A percentile compares a stretch with the other conserved stretches of the same genome.
Conservation (phyloP, 2,329 filamentous ascomycete genomes). For the Trichoderma lentiforme region DNA sequence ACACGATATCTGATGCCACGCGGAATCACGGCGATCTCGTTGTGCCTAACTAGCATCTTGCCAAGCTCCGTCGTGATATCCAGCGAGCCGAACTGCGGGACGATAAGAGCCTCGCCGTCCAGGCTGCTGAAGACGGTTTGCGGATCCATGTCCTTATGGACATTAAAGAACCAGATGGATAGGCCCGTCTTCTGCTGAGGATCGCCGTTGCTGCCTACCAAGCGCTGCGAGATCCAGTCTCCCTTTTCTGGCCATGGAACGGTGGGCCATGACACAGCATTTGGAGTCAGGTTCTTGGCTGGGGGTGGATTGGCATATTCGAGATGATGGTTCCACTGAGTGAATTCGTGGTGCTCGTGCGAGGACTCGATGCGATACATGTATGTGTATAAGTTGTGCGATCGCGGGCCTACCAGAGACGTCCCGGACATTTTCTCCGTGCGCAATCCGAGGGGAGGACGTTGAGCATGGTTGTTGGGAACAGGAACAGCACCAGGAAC, state of each 20-base stretch:
- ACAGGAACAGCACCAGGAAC: neutral
- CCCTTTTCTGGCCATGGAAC: neutral
- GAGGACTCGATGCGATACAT: neutral
- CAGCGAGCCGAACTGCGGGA: neutral
- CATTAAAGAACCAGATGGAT: neutral
- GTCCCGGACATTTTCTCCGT: neutral
- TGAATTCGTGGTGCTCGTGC: neutral
- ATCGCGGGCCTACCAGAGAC: neutral
- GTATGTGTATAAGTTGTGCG: neutral
- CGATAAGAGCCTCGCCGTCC: neutral
- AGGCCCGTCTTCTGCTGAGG: neutral
- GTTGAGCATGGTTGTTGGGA: neutral
- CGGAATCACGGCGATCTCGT: neutral
- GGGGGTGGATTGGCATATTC: neutral
- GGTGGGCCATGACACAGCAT: neutral
- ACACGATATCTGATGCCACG: neutral
- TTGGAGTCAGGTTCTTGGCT: neutral
- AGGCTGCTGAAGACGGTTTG: neutral
- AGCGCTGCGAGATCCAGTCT: neutral
- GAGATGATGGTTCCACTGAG: neutral
- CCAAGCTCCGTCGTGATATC: neutral
- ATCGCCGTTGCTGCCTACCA: neutral
- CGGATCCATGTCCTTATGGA: neutral
- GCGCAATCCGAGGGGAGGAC: neutral
- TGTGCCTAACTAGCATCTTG: neutral